These are phyloP conservation scores for Balansia obtecta DNA, from an alignment of 2,329 filamentous ascomycete genomes.

Conservation along the genomic window DNA sequence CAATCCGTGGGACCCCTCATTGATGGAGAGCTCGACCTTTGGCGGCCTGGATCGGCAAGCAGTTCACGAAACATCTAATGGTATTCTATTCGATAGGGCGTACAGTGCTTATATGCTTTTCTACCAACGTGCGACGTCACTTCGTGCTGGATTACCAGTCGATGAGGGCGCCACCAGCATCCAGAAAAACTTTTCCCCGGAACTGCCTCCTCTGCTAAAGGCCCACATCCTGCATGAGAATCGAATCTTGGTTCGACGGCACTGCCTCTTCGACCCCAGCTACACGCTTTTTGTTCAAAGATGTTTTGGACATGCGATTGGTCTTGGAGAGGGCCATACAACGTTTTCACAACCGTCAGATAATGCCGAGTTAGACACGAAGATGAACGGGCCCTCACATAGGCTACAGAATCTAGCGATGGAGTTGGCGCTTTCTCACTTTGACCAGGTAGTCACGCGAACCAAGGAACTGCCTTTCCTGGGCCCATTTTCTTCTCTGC, in stretches of 20 bases:
- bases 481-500: slow-evolving; percentile 36
- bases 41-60: slow-evolving; percentile 49
- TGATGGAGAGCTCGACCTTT: slow-evolving; percentile 68
- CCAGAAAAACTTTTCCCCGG: slow-evolving; percentile 23
- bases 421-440: slow-evolving; percentile 45
- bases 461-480: slow-evolving; percentile 57
- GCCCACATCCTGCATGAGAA: slow-evolving; percentile 62
- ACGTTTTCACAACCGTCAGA: neutral
- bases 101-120: slow-evolving; percentile 97
- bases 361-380: neutral
- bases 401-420: slow-evolving; percentile 37
- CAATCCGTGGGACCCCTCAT: slow-evolving; percentile 56
- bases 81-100: slow-evolving; percentile 48
- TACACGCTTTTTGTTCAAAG: slow-evolving; percentile 56
- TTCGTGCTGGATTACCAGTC: slow-evolving; percentile 25
- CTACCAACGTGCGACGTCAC: slow-evolving; percentile 68
- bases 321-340: slow-evolving; percentile 23
- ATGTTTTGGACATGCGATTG: slow-evolving; percentile 45
- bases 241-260: slow-evolving; percentile 57
- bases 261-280: slow-evolving; percentile 64
- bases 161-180: neutral
- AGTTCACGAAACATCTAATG: slow-evolving; percentile 29
- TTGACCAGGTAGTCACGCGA: slow-evolving; percentile 65
- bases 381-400: slow-evolving; percentile 7
- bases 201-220: slow-evolving; percentile 32